These are phyloP conservation scores for Pichia sp. DNA, from an alignment of 1,139 yeast genomes.

Conservation along the genomic window DNA sequence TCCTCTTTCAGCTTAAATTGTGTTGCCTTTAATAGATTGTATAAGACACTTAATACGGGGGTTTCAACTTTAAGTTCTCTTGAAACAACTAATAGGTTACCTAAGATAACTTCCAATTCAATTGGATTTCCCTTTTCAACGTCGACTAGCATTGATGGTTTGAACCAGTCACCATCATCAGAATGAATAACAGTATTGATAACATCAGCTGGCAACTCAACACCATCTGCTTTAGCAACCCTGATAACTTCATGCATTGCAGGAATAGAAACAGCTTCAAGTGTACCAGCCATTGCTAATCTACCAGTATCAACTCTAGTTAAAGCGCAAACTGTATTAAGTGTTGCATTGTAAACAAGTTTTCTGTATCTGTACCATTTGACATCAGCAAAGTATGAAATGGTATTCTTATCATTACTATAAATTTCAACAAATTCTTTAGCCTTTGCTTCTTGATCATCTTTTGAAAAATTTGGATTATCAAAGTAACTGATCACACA, in stretches of 20 bases:
- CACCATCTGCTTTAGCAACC: constrained; percentile 50
- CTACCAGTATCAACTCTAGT: constrained; percentile 40
- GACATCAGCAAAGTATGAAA: constrained; percentile 36
- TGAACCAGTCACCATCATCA: constrained; percentile 48
- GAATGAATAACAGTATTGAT: constrained; percentile 39
- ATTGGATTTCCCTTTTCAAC: constrained; percentile 44
- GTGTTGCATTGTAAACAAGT: constrained; percentile 47
- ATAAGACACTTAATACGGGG: constrained; percentile 39
- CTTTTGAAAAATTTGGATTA: constrained; percentile 25
- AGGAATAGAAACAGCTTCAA: constrained; percentile 39
- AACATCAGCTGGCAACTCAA: constrained; percentile 33
- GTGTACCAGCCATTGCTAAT: constrained; percentile 39
- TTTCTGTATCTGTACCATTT: constrained; percentile 48
- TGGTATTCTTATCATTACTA: constrained; percentile 31
- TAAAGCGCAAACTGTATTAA: constrained; percentile 42
- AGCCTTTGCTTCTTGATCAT: constrained; percentile 30
- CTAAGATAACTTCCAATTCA: constrained; percentile 51
- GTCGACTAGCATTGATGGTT: constrained; percentile 55
- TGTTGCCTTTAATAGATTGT: constrained; percentile 34
- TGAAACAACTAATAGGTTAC: constrained; percentile 46
- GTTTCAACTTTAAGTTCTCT: constrained; percentile 37
- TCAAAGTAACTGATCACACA: constrained; percentile 41
- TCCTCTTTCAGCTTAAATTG: constrained; percentile 39
- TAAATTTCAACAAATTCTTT: constrained; percentile 38
- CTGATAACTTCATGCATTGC: constrained; percentile 46